Base-by-base conservation (phyloP, 2,329 filamentous ascomycete genomes). In the Botryosphaeria dothidea region DNA sequence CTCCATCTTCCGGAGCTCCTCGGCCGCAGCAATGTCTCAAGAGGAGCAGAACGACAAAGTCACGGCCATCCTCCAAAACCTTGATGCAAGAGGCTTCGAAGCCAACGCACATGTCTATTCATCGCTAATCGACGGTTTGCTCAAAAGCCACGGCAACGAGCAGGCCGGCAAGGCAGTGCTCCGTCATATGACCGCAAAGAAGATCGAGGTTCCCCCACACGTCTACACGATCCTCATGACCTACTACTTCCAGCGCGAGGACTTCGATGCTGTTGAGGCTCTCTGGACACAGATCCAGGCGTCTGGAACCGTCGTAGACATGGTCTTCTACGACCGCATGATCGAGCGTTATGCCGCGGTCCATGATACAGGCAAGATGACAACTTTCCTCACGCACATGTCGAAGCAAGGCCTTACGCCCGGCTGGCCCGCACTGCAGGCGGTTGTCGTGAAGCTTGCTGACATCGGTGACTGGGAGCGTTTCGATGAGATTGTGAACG, bases 141-240 rank as follows among this genome's bases (percentile, higher is more conserved):
- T 91, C 68, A 82, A 78, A 71, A 75, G 69, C 46, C 76, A 80
- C 64, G 69, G 74, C 29, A 84, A 84, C 68, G 67, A 79, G 52
- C 34, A 69, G 1, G 85, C 87, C 64, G 84, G 91, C 15, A 82
- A 84, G 49, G 82, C 82, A 1, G 82, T 94, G 7, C 81, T 92
- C 48, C 76, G 80, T 1, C 85, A 90, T 74, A 90, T 95, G 83
- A 78, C 79, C 58, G 69, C 71, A 5, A 78, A 81, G 25, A 83
- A 84, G 21, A 71, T 89, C 48, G 73, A 82, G 54, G 82, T 87
- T 2, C 85, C 85, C 3, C 77, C 86, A 1, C 85, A 92, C 69
- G 90, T 92, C 71, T 91, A 91, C 79, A 93, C 91, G 25, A 90
- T 89, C 71, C 84, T 95, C 21, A 80, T 91, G 51, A 85, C 89